Percentiles rank a stretch among this genome's conserved stretches.
These are phyloP conservation scores for Trichoderma sp. DNA, from an alignment of 2,329 filamentous ascomycete genomes.

Conservation along the genomic window DNA sequence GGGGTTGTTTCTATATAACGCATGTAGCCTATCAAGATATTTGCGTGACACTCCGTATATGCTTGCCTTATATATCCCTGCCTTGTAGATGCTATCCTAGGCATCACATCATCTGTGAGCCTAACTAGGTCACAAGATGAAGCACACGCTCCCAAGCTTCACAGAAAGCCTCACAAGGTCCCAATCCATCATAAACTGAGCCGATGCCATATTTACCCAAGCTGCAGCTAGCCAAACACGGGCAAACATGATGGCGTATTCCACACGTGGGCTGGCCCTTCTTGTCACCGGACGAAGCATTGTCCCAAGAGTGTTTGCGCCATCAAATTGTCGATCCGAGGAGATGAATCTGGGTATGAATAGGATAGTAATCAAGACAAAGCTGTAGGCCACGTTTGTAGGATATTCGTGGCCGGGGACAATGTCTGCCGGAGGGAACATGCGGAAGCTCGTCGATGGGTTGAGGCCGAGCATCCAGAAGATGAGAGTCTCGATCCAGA, in stretches of 20 bases:
- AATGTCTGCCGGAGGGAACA: neutral
- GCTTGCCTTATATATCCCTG: neutral
- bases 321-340: neutral
- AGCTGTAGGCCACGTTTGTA: neutral
- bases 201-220: neutral
- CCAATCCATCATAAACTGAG: neutral
- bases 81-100: neutral
- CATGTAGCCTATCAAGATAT: neutral
- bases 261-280: neutral
- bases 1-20: too few species aligned
- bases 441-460: neutral
- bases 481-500: neutral
- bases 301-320: neutral
- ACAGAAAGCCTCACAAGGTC: neutral
- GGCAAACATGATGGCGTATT: neutral
- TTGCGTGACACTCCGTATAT: neutral
- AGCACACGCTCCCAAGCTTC: neutral
- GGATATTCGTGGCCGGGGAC: neutral
- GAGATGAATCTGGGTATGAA: neutral
- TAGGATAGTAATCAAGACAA: neutral
- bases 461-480: neutral
- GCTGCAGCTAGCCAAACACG: neutral
- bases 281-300: neutral
- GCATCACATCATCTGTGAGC: neutral
- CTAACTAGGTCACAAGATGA: neutral